Percentiles rank a stretch among this genome's conserved stretches.
phyloP scores from a whole-genome alignment of 164 flowering plant genomes.

The Hamamelis virginiana region DNA sequence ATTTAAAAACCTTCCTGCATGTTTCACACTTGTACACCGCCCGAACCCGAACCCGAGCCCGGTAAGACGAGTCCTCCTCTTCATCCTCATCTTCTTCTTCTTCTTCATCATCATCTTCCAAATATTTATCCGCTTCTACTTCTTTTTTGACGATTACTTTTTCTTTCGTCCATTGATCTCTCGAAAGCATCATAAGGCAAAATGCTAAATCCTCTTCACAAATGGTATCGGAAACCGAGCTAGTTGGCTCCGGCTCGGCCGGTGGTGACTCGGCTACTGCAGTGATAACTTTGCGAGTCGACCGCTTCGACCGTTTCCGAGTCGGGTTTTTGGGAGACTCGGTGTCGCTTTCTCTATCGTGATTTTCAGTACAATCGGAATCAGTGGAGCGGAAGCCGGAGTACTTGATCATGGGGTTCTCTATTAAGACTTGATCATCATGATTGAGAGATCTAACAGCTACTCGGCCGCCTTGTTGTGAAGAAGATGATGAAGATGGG shows the following conservation, averaged over 20 bases:
- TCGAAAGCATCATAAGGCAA: constrained; percentile 38
- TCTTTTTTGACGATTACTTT: neutral
- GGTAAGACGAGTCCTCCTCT: neutral
- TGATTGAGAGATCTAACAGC: too few species aligned
- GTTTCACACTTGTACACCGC: constrained; percentile 24
- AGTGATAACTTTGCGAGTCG: neutral
- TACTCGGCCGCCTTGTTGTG: neutral
- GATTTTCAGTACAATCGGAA: neutral
- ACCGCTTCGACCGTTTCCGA: constrained; percentile 28
- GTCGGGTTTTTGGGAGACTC: constrained; percentile 23
- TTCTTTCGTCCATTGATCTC: constrained; percentile 22
- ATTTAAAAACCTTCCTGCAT: constrained; percentile 28
- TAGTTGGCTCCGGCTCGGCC: neutral
- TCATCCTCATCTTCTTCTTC: constrained; percentile 12
- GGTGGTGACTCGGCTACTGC: constrained; percentile 1
- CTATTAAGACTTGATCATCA: too few species aligned
- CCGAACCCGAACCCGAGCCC: neutral
- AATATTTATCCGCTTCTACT: neutral
- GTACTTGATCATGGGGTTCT: neutral
- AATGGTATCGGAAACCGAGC: constrained; percentile 6
- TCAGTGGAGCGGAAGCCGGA: neutral
- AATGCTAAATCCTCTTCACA: constrained; percentile 33
- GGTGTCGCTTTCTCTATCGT: constrained; percentile 29
- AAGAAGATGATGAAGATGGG: constrained; percentile 5
- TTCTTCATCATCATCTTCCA: constrained; percentile 7